These are phyloP conservation scores for Xylaria sp. DNA, from an alignment of 2,329 filamentous ascomycete species.

Conservation along the genomic window DNA sequence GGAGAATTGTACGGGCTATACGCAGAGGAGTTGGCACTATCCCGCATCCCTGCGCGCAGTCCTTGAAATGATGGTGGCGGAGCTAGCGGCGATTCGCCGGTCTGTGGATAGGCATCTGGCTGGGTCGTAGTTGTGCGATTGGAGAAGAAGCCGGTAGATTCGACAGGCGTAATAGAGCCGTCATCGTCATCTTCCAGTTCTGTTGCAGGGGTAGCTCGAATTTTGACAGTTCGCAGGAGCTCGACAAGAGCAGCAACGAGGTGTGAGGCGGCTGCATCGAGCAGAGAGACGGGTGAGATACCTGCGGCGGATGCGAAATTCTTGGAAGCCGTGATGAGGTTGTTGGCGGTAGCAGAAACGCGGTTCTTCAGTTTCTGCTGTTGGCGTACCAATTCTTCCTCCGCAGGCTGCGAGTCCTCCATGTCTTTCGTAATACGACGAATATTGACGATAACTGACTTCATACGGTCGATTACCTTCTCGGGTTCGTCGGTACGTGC, in stretches of 20 bases:
- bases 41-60: slow-evolving; percentile 61
- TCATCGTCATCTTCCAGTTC: slow-evolving; percentile 85
- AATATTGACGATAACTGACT: slow-evolving; percentile 83
- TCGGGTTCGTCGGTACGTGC: slow-evolving; percentile 80
- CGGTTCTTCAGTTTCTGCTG: slow-evolving; percentile 79
- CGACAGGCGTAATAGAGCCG: slow-evolving; percentile 71
- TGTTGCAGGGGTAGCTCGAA: slow-evolving; percentile 77
- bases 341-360: slow-evolving; percentile 94
- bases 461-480: slow-evolving; percentile 85
- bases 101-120: slow-evolving; percentile 50
- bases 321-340: slow-evolving; percentile 92
- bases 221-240: slow-evolving; percentile 84
- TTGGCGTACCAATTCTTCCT: slow-evolving; percentile 66
- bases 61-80: slow-evolving; percentile 69
- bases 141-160: slow-evolving; percentile 76
- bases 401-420: slow-evolving; percentile 65
- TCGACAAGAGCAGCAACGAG: slow-evolving; percentile 88
- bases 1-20: slow-evolving; percentile 81
- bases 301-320: slow-evolving; percentile 87
- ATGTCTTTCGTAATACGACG: slow-evolving; percentile 87
- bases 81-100: slow-evolving; percentile 56
- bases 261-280: slow-evolving; percentile 94
- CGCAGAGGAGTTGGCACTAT: slow-evolving; percentile 76
- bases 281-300: slow-evolving; percentile 88
- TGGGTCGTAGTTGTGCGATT: slow-evolving; percentile 59